Base-by-base conservation (phyloP, 2,329 filamentous ascomycete genomes). In the Venturia effusa region DNA sequence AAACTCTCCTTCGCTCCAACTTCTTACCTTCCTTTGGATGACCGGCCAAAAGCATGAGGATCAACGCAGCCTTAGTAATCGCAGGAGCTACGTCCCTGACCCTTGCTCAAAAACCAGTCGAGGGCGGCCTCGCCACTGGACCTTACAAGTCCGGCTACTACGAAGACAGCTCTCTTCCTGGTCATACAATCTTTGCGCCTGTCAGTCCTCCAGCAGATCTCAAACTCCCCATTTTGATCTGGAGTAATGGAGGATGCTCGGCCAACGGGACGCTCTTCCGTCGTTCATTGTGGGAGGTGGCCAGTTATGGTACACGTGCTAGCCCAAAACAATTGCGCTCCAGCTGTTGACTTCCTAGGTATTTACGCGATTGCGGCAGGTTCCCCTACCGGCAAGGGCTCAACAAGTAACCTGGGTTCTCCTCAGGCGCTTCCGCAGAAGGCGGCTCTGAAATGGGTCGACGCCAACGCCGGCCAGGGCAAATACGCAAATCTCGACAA, bases 41-140 rank as follows among this genome's bases (percentile, higher is more conserved):
- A 7, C n/a, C 30, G 19, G 15, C 27, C 51, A 7, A 5, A 34
- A 57, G 51, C 51, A 57, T 57, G 51, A 57, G 19, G 17, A 32
- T 57, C 30, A 59, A 24, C 2, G 55, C 55, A 17, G 34, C 34
- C n/a, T 61, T 45, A 17, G 11, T 45, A 11, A 15, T 61, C 10
- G 61, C 32, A 6, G 19, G 40, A 22, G 24, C 27, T 17, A 30
- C 24, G 2, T 34, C 59, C 24, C 40, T 51, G 22, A 51, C 45
- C 22, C 45, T 51, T 1, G 45, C 45, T 27, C 7, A 51, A 11
- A 51, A 51, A 24, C 59, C 59, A 43, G 59, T 61, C 3, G 27
- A 55, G 57, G 90, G 71, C 81, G 83, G 66, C 24, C 41, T 51
- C 39, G 41, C 40, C 17, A 63, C 59, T n/a, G 63, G 63, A 19